Evolutionary conservation across 106 monocot species (phyloP), one percentile per base, ranked within the genome.

Genomic region (Apostasia ramifera): DNA sequence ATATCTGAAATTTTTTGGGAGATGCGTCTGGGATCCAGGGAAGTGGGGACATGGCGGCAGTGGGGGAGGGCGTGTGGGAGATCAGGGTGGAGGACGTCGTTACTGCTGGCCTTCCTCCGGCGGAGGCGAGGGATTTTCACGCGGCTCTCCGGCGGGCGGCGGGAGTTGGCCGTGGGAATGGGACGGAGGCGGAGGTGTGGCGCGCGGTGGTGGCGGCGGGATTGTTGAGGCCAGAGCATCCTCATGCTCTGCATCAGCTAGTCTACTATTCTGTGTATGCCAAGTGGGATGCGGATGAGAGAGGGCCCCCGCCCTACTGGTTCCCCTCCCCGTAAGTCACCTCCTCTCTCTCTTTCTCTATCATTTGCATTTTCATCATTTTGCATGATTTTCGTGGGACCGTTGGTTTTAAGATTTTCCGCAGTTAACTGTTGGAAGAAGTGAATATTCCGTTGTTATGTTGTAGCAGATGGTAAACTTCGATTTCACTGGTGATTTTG

Each of bases 281-380:
- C 10, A 41, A 48, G 6, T 95, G 95, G 91, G 86, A 91, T 51
- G 44, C 46, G 3, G 68, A 81, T 14, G 40, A 61, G 57, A 67
- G 84, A 2, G 95, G 95, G 10, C 91, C 95, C 6, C 84, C 95
- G 7, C 91, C 86, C 8, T 91, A 86, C 66, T 91, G 95, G 95
- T 95, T 95, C 68, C 94, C 94, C n/a, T 75, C 82, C 52, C 51
- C 8, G 94, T 95, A 70, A 79, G 72, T 53, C 8, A 38, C 12
- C 44, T 13, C 62, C 15, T 12, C 40, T 59, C 44, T 40, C 44
- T 66, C 9, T 37, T 11, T 10, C 6, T 5, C 37, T 47, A 8
- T 13, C 37, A 8, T 12, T 59, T 8, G 10, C 47, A 2, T 71
- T 12, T 8, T 26, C 12, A 1, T 26, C 14, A 45, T 64, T 64